Conservation (phyloP, 768 basidiomycete species). For the Termitomyces eurrhizus region DNA sequence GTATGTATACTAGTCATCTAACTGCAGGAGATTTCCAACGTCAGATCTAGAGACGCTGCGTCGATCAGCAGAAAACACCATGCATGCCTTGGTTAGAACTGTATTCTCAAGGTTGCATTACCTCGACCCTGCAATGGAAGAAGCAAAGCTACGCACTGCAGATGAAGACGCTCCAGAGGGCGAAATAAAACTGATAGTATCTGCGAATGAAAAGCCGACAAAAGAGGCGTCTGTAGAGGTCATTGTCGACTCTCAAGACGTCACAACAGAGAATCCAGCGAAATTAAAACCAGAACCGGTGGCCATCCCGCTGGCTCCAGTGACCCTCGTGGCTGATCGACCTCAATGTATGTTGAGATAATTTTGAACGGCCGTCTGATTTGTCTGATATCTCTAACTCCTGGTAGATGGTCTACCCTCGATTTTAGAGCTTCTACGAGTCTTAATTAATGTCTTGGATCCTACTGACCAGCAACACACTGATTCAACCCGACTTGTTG, state of each 20-base stretch:
- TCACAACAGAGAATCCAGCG: slow-evolving; percentile 4
- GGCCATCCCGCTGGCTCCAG: slow-evolving; percentile 16
- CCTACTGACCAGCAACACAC: slow-evolving; percentile 94
- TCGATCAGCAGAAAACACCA: slow-evolving; percentile 82
- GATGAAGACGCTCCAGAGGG: slow-evolving; percentile 41
- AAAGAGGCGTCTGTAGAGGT: slow-evolving; percentile 22
- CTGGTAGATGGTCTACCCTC: slow-evolving; percentile 83
- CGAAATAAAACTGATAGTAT: slow-evolving; percentile 14
- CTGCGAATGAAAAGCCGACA: slow-evolving; percentile 22
- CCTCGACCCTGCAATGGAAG: slow-evolving; percentile 64
- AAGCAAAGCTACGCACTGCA: slow-evolving; percentile 53
- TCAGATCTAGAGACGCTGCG: slow-evolving; percentile 68
- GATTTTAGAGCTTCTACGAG: slow-evolving; percentile 87
- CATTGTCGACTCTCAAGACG: slow-evolving; percentile 18
- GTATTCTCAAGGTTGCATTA: slow-evolving; percentile 73
- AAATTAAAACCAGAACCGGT: slow-evolving; percentile 12
- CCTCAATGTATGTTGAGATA: slow-evolving; percentile 35
- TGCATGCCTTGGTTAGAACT: slow-evolving; percentile 81
- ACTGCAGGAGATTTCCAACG: slow-evolving; percentile 9
- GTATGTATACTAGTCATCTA: slow-evolving; percentile 43
- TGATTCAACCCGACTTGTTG: slow-evolving; percentile 89
- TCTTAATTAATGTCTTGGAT: slow-evolving; percentile 92
- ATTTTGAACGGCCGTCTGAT: not conserved
- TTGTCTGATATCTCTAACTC: not conserved
- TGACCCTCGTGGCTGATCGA: slow-evolving; percentile 27